phyloP scores from a whole-genome alignment of 306 rosid species.

The Leucaena leucocephala region DNA sequence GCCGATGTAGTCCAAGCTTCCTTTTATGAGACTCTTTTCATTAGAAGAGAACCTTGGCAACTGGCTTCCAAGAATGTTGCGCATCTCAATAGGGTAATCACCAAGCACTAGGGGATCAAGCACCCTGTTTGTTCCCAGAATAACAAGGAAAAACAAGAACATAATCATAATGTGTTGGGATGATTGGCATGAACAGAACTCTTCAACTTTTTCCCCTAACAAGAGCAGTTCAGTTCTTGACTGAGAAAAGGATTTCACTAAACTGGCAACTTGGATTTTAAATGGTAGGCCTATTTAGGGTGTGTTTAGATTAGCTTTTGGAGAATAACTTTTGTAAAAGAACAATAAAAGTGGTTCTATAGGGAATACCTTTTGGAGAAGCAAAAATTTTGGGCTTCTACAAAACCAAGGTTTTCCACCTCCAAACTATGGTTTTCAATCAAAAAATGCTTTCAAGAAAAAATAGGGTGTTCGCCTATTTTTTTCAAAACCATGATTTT shows the following conservation, averaged over 20 bases:
- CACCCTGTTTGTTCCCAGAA: slow-evolving; percentile 40
- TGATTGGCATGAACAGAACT: slow-evolving; percentile 26
- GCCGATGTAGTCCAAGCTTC: slow-evolving; percentile 64
- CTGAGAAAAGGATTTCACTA: slow-evolving; percentile 11
- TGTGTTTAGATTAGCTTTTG: background rate
- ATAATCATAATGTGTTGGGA: background rate
- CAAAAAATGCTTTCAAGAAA: too few species aligned
- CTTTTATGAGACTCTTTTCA: slow-evolving; percentile 53
- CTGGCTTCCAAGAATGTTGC: slow-evolving; percentile 44
- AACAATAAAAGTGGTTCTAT: too few species aligned
- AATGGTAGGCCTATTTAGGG: background rate
- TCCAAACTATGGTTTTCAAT: too few species aligned
- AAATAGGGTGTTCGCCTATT: too few species aligned
- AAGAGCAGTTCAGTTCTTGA: background rate
- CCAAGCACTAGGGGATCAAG: slow-evolving; percentile 62
- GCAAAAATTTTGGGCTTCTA: too few species aligned
- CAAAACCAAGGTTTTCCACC: too few species aligned
- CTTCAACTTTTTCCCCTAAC: background rate
- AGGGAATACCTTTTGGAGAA: too few species aligned
- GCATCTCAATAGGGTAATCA: slow-evolving; percentile 69
- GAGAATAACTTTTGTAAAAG: too few species aligned
- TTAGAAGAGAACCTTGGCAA: slow-evolving; percentile 51
- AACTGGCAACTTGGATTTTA: background rate
- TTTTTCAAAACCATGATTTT: too few species aligned
- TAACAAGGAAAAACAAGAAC: background rate